phyloP scores from a whole-genome alignment of 2,329 filamentous ascomycete genomes.

The Aureobasidium subglaciale region DNA sequence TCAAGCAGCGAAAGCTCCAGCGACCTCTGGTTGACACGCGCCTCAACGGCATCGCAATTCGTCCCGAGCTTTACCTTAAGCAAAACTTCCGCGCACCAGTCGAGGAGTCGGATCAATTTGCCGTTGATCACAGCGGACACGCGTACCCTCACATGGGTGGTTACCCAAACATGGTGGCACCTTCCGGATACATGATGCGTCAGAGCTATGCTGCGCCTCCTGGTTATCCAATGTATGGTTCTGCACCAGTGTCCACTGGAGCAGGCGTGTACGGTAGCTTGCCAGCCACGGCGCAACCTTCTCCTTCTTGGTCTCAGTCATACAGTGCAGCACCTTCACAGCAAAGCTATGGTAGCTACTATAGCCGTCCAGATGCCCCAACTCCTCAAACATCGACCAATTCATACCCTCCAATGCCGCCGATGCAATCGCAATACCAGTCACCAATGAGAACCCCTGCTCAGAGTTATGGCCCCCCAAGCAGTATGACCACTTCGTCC shows the following conservation, averaged over 20 bases:
- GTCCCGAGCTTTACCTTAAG: constrained; percentile 32
- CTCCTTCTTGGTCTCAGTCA: constrained; percentile 18
- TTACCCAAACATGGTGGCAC: constrained; percentile 24
- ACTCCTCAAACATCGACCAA: constrained; percentile 20
- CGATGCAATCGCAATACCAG: constrained; percentile 9
- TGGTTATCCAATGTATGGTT: constrained; percentile 28
- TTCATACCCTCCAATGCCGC: constrained; percentile 10
- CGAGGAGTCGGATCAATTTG: constrained; percentile 32
- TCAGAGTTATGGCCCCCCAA: constrained; percentile 6
- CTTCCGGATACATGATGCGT: constrained; percentile 24
- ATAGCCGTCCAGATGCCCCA: constrained; percentile 20
- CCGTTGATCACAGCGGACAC: constrained; percentile 26
- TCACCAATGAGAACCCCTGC: constrained; percentile 10
- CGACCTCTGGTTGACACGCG: constrained; percentile 52
- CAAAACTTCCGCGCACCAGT: constrained; percentile 34
- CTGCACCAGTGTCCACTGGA: constrained; percentile 18
- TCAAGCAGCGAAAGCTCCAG: constrained; percentile 53
- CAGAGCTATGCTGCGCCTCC: constrained; percentile 23
- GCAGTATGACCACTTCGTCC: constrained; percentile 2
- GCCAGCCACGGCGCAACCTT: constrained; percentile 23
- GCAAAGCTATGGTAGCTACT: constrained; percentile 22
- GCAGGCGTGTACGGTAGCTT: constrained; percentile 24
- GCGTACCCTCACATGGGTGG: constrained; percentile 29
- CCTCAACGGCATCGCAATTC: constrained; percentile 28
- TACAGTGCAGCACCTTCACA: constrained; percentile 21